These are phyloP conservation scores for Aurantiochytrium sp. DNA, from an alignment of 108 stramenopile genomes.

Conservation along the genomic window DNA sequence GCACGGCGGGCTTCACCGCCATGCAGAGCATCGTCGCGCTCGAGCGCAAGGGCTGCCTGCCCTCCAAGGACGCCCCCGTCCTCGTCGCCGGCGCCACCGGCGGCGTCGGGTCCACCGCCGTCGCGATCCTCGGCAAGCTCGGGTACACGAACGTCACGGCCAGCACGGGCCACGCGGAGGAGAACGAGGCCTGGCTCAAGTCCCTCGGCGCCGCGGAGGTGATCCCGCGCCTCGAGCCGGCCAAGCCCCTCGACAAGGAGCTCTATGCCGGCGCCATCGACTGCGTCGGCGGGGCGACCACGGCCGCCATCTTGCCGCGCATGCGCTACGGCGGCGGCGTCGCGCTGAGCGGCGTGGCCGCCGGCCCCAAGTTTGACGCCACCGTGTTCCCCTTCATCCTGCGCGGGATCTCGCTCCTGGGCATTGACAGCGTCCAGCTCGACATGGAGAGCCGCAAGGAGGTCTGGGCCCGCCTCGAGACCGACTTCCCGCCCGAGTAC, in stretches of 20 bases:
- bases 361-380: constrained; percentile 34
- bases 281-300: constrained; percentile 40
- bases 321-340: constrained; percentile 40
- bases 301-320: constrained; percentile 34
- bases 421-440: constrained; percentile 46
- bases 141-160: constrained; percentile 25
- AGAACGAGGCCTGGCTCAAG: constrained; percentile 32
- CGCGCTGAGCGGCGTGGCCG: constrained; percentile 48
- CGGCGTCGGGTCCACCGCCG: constrained; percentile 46
- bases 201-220: constrained; percentile 44
- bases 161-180: background rate
- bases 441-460: constrained; percentile 32
- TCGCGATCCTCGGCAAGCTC: constrained; percentile 40
- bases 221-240: constrained; percentile 31
- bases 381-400: constrained; percentile 54
- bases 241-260: constrained; percentile 38
- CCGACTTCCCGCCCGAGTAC: background rate
- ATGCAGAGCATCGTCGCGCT: constrained; percentile 39
- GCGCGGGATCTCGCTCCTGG: constrained; percentile 42
- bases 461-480: constrained; percentile 39
- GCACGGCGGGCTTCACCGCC: constrained; percentile 51
- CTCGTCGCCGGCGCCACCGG: constrained; percentile 52
- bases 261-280: constrained; percentile 41
- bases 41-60: background rate
- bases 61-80: constrained; percentile 28